These are phyloP conservation scores for Pythium phragmiticola DNA, from an alignment of 352 stramenopile genomes.

Conservation along the genomic window DNA sequence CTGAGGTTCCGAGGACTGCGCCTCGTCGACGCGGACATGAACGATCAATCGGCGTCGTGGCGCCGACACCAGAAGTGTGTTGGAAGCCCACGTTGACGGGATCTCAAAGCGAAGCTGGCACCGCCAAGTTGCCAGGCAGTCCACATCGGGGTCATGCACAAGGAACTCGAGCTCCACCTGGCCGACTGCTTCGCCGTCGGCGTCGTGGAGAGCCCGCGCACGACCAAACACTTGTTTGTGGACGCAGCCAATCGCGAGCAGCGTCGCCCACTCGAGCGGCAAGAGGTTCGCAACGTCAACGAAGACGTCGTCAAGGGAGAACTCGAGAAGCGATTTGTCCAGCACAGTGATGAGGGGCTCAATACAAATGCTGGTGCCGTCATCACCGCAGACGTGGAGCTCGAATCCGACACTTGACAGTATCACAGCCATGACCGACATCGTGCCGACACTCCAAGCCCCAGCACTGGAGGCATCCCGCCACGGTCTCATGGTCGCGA, in stretches of 20 bases:
- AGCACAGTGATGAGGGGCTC: not conserved
- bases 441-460: slow-evolving; percentile 2
- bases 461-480: not conserved
- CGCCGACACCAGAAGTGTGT: not conserved
- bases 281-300: not conserved
- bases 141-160: not conserved
- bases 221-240: slow-evolving; percentile 6
- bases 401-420: slow-evolving; percentile 8
- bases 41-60: slow-evolving; percentile 10
- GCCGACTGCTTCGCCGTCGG: not conserved
- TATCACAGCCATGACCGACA: slow-evolving; percentile 2
- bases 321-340: not conserved
- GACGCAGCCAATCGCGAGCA: not conserved
- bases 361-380: not conserved
- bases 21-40: slow-evolving; percentile 10
- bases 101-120: slow-evolving; percentile 10
- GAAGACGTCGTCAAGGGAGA: slow-evolving; percentile 12
- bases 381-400: not conserved
- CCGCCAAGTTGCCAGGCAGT: not conserved
- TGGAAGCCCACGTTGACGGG: not conserved
- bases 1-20: not conserved
- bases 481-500: not conserved
- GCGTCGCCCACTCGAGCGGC: slow-evolving; percentile 13
- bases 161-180: slow-evolving; percentile 13
- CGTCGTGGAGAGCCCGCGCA: not conserved